Evolutionary conservation across 2,329 filamentous ascomycete species (phyloP), one percentile per base, ranked within the genome.

Genomic region (Emericellopsis cladophorae): DNA sequence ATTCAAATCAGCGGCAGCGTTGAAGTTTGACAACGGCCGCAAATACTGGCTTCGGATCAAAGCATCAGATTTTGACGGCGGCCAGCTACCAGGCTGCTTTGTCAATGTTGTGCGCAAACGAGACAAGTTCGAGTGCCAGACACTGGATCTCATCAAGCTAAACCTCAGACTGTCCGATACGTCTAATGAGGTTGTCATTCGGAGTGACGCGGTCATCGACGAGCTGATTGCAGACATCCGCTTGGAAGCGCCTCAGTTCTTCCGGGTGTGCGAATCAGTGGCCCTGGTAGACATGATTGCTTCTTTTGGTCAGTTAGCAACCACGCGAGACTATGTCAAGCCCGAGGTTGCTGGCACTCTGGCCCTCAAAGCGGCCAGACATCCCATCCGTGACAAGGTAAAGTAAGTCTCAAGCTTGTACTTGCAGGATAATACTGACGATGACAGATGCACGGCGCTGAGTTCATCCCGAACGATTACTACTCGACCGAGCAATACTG

Each of bases 401-500:
- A 14, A 36, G 9, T 36, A 26, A 4, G 11, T 8, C n/a, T 16
- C 31, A 16, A n/a, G 11, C 24, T 3, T 40, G 21, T 12, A 5
- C 14, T 16, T 2, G 1, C 36, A 15, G 14, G 15, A 9, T 37
- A n/a, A 41, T 16, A 31, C n/a, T 1, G 7, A 29, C 8, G 12
- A 12, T 39, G 23, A 1, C 38, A 75, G 65, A 74, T 80, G 2
- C 77, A 85, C 48, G 62, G 66, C 1, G 72, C n/a, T 7, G 32
- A 42, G 18, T 94, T 84, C 54, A 68, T 96, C 4, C 84, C 92
- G 0, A 96, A 96, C 47, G 89, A 96, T 52, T 84, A 89, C 23
- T 96, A 89, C 51, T 82, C 86, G 3, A 82, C 86, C 3, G 72
- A 82, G 29, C 79, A 90, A 45, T 79, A 79, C 31, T 78, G 89